These are phyloP conservation scores for Corylus heterophylla DNA, from an alignment of 306 rosid species.

Conservation along the genomic window DNA sequence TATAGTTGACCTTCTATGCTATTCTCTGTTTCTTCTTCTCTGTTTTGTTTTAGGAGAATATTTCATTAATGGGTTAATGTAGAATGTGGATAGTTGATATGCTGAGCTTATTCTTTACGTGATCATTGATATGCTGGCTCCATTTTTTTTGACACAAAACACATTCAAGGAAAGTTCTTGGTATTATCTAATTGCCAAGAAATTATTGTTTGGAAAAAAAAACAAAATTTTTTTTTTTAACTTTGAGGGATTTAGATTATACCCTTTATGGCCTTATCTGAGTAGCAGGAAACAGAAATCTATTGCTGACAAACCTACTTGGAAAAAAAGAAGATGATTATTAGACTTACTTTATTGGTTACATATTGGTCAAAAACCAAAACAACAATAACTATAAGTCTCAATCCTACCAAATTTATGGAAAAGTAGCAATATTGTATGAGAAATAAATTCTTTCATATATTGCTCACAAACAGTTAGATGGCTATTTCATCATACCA, in stretches of 20 bases:
- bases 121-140: not conserved
- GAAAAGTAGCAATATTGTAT: not conserved
- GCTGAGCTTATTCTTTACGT: not conserved
- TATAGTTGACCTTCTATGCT: not conserved
- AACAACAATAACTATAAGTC: not conserved
- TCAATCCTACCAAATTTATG: not conserved
- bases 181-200: not conserved
- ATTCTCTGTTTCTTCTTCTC: not conserved
- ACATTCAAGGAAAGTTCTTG: not conserved
- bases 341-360: not conserved
- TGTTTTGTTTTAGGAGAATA: not conserved
- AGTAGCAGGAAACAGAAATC: not conserved
- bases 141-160: not conserved
- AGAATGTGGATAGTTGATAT: not conserved
- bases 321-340: too few relatives aligned
- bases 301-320: not conserved
- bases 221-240: not conserved
- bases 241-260: not conserved
- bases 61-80: not conserved
- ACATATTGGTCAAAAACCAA: constrained; percentile 2
- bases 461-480: not conserved
- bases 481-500: not conserved
- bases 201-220: not conserved
- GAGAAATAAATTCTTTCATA: not conserved
- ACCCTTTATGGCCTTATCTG: not conserved